phyloP scores from a whole-genome alignment of 257 asterid species.

The Scutellaria minor region DNA sequence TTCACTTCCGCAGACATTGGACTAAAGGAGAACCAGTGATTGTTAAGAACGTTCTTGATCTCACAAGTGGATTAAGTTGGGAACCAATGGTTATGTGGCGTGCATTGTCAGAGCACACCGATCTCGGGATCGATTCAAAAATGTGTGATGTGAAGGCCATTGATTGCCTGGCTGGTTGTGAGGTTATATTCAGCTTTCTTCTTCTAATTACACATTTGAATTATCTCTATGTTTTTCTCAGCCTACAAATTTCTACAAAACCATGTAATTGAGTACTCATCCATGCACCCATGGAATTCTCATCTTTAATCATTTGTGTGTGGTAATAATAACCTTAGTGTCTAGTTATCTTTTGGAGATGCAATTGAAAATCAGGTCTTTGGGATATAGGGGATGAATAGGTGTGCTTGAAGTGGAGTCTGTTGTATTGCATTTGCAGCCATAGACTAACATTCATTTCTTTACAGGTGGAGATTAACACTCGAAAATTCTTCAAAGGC shows the following conservation, averaged over 20 bases:
- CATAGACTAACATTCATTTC: conserved; percentile 29
- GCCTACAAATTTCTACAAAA: neutral
- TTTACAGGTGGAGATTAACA: conserved; percentile 70
- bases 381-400: neutral
- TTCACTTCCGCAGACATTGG: conserved; percentile 82
- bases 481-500: conserved; percentile 78
- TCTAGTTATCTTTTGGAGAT: neutral
- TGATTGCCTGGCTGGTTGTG: conserved; percentile 88
- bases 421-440: neutral
- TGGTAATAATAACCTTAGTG: too few species aligned
- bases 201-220: neutral
- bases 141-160: conserved; percentile 77
- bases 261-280: neutral
- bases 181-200: conserved; percentile 53
- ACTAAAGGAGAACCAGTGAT: conserved; percentile 86
- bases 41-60: conserved; percentile 72
- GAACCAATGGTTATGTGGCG: conserved; percentile 99
- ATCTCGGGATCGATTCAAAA: conserved; percentile 48
- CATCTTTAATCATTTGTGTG: neutral
- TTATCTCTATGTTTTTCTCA: neutral
- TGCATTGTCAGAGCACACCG: conserved; percentile 65
- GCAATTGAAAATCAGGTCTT: neutral
- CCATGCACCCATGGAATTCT: neutral
- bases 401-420: too few species aligned
- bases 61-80: conserved; percentile 86